Percentiles rank a stretch among this genome's conserved stretches.
Evolutionary conservation across 371 early-diverging fungal species (phyloP).

Genomic region (Apophysomyces elegans): DNA sequence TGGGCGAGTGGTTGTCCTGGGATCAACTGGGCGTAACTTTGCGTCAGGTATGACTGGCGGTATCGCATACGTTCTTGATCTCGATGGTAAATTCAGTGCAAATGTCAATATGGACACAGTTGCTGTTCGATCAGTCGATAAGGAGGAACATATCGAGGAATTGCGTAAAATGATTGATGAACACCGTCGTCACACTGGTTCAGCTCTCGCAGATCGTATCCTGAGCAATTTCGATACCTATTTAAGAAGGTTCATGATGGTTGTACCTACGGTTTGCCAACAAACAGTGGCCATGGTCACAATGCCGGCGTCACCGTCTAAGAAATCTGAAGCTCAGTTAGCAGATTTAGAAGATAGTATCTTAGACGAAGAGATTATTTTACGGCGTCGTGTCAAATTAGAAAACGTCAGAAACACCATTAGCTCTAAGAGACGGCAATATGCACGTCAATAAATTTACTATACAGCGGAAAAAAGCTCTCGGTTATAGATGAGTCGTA

Average conservation of each 20-base stretch:
- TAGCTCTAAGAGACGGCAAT: neutral
- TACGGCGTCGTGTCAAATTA: slow-evolving; percentile 53
- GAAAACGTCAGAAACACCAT: slow-evolving; percentile 26
- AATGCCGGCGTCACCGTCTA: no score
- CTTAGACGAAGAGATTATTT: slow-evolving; percentile 63
- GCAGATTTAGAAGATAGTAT: slow-evolving; percentile 82
- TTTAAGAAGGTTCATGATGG: slow-evolving; percentile 77
- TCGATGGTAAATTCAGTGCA: slow-evolving; percentile 56
- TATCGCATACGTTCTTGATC: slow-evolving; percentile 85
- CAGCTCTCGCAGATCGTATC: slow-evolving; percentile 48
- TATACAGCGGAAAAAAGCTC: neutral
- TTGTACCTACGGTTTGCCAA: slow-evolving; percentile 73
- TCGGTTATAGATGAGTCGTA: no score
- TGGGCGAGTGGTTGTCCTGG: slow-evolving; percentile 86
- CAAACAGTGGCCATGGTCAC: slow-evolving; percentile 1
- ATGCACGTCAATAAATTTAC: neutral
- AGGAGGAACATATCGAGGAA: slow-evolving; percentile 66
- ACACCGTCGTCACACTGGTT: slow-evolving; percentile 73
- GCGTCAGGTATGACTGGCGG: slow-evolving; percentile 96
- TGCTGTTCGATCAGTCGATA: slow-evolving; percentile 65
- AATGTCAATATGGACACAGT: slow-evolving; percentile 65
- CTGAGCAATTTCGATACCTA: slow-evolving; percentile 33
- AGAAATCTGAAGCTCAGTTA: slow-evolving; percentile 37
- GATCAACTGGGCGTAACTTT: slow-evolving; percentile 91
- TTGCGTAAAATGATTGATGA: slow-evolving; percentile 67